Conservation (phyloP, 2,329 filamentous ascomycete genomes). For the Hymenoscyphus fraxineus region DNA sequence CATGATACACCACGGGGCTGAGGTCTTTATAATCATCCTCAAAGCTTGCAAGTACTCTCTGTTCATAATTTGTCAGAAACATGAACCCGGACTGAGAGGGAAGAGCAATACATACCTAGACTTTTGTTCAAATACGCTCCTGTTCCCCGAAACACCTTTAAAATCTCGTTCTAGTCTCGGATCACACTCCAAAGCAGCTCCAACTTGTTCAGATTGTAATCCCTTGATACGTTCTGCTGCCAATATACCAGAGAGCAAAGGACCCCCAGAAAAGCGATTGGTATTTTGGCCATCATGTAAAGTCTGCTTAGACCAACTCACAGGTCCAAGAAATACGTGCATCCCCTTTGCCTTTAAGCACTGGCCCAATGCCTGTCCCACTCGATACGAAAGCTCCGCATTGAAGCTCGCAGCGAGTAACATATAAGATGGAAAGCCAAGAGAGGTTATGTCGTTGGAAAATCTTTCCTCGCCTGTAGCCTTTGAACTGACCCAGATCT, state of each 20-base stretch:
- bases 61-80: conserved; percentile 16
- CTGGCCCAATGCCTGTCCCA: conserved; percentile 30
- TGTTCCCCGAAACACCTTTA: conserved; percentile 28
- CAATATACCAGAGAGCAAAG: conserved; percentile 31
- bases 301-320: conserved; percentile 21
- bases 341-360: conserved; percentile 32
- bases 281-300: conserved; percentile 32
- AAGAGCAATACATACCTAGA: conserved; percentile 17
- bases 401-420: conserved; percentile 35
- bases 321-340: conserved; percentile 33
- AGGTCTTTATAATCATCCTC: conserved; percentile 32
- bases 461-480: conserved; percentile 31
- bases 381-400: conserved; percentile 24
- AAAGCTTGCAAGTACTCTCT: conserved; percentile 32
- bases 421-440: conserved; percentile 31
- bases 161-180: conserved; percentile 33
- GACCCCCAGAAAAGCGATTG: conserved; percentile 34
- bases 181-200: conserved; percentile 31
- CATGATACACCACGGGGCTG: conserved; percentile 34
- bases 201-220: conserved; percentile 4
- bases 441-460: conserved; percentile 30
- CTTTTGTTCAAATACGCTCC: conserved; percentile 29
- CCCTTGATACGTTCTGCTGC: conserved; percentile 32
- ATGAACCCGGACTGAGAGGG: neutral
- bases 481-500: conserved; percentile 32